Evolutionary conservation across 179 eudicot species (phyloP).

Genomic region (Amaranthus tricolor): DNA sequence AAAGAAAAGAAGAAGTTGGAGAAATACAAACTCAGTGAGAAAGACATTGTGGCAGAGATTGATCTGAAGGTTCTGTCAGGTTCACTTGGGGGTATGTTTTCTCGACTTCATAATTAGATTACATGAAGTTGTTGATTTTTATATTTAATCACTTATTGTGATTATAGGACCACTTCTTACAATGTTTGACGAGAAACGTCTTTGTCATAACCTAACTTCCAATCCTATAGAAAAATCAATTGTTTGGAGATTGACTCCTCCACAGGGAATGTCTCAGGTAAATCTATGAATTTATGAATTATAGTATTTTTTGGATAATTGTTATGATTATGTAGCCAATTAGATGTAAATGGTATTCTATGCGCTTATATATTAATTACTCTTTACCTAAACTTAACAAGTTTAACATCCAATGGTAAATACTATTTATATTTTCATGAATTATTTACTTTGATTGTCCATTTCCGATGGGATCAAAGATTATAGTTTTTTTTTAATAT

Average conservation of each 20-base stretch:
- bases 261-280: slow-evolving; percentile 68
- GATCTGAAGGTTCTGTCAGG: slow-evolving; percentile 67
- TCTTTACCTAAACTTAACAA: no score
- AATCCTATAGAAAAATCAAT: slow-evolving; percentile 75
- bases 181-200: slow-evolving; percentile 63
- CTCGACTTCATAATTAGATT: background rate
- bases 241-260: slow-evolving; percentile 64
- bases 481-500: no score
- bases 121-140: background rate
- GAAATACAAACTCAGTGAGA: slow-evolving; percentile 60
- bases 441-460: no score
- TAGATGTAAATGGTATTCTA: no score
- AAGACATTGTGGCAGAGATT: slow-evolving; percentile 65
- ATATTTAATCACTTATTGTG: slow-evolving; percentile 17
- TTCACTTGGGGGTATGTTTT: slow-evolving; percentile 63
- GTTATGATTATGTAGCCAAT: no score
- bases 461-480: no score
- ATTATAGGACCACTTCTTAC: slow-evolving; percentile 65
- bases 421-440: no score
- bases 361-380: no score
- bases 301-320: background rate
- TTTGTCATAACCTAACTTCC: slow-evolving; percentile 48
- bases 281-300: background rate
- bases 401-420: no score
- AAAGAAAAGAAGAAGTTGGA: slow-evolving; percentile 76